Conservation (phyloP, 2,329 filamentous ascomycete species). For the Colletotrichum sp. region DNA sequence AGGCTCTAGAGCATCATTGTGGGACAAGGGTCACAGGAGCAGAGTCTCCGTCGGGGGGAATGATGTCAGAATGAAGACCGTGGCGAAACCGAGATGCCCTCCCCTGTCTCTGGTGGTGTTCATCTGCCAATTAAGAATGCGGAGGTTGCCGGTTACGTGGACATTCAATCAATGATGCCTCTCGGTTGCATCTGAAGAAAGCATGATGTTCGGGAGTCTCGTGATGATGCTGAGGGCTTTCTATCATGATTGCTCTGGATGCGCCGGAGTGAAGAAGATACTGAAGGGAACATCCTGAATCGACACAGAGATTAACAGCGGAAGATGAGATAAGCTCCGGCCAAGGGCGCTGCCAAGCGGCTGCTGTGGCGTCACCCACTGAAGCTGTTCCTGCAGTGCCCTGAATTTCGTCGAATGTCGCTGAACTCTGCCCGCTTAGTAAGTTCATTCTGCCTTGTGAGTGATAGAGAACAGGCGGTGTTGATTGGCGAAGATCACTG, state of each 20-base stretch:
- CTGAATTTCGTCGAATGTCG: neutral
- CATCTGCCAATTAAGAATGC: neutral
- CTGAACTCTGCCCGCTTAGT: neutral
- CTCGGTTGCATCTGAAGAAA: neutral
- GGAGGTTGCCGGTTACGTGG: neutral
- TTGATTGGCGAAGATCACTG: neutral
- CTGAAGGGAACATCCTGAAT: neutral
- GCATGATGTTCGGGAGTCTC: neutral
- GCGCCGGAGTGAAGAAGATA: neutral
- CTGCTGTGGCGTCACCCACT: neutral
- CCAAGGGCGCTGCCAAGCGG: neutral
- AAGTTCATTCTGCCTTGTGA: rapidly evolving
- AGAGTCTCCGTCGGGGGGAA: neutral
- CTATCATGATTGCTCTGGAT: neutral
- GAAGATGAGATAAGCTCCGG: neutral
- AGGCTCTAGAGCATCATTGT: neutral
- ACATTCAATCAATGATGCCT: neutral
- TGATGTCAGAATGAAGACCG: constrained; percentile 18
- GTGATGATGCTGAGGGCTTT: neutral
- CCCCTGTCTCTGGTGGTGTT: neutral
- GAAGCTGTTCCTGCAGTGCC: neutral
- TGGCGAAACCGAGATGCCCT: neutral
- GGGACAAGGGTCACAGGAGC: neutral
- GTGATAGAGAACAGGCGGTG: neutral
- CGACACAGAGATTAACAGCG: neutral